Base-by-base conservation (phyloP, 371 early-diverging fungal genomes). In the Circinella minor region DNA sequence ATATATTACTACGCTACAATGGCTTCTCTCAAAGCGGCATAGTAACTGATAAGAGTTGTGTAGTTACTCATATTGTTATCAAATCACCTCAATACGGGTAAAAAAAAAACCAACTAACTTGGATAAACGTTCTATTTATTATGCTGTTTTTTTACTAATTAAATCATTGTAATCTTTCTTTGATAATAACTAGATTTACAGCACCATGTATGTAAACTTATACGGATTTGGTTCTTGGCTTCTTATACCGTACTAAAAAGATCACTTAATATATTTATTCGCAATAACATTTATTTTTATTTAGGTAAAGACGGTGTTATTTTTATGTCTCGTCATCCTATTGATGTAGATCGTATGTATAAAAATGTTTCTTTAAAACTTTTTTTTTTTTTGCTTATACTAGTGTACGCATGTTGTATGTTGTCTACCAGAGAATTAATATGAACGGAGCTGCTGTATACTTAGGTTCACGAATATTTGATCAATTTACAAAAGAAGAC, bases 21-120 rank as follows among this genome's bases (percentile, higher is more conserved):
- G 73, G 70, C 13, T 62, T 54, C 20, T 37, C 63, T 4, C 64
- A 48, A 38, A 61, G 39, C 11, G 69, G 65, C n/a, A 55, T 61
- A 34, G n/a, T 39, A 20, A 68, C 57, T 14, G 73, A 76, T 54
- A 18, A 48, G 37, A 55, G 67, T 8, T 76, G 73, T 48, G 71
- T 73, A 6, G 48, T 76, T 11, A 57, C 76, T 11, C 67, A 73
- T 59, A 65, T 76, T 8, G 67, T 76, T 20, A 68, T 76, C 37
- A 73, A 73, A 36, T 65, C 76, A 20, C 76, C 76, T 36, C 68
- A 62, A 55, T 70, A 76, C 47, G 76, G 74, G 61, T 76, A 70
- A 46, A 55, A 9, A 34, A 18, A 37, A 10, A 6, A 43, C 11
- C 1, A 9, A n/a, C n/a, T n/a, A n/a, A n/a, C n/a, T n/a, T n/a